Conservation (phyloP, 306 rosid species). For the Sophora flavescens region DNA sequence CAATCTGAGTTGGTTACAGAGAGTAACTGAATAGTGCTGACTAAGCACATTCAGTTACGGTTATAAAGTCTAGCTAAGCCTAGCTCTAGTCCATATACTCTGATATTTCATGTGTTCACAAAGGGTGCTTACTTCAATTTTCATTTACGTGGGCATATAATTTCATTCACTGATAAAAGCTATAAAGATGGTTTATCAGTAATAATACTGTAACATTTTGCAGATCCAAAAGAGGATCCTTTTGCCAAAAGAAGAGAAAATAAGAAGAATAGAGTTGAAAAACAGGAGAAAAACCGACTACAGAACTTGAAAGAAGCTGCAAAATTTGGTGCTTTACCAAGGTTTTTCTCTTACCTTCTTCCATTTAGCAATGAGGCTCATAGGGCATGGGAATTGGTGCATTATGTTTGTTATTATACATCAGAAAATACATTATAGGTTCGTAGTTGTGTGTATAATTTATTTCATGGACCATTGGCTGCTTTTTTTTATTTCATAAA, state of each 20-base stretch:
- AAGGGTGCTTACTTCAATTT: not conserved
- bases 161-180: not conserved
- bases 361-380: slow-evolving; percentile 10
- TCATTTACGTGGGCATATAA: not conserved
- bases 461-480: slow-evolving; percentile 28
- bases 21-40: too few species aligned
- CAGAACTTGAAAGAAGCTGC: slow-evolving; percentile 89
- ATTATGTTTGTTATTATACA: slow-evolving; percentile 8
- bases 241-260: slow-evolving; percentile 79
- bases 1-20: too few species aligned
- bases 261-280: slow-evolving; percentile 77
- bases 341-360: slow-evolving; percentile 57
- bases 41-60: too few species aligned
- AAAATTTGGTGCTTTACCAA: slow-evolving; percentile 85
- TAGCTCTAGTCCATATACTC: too few species aligned
- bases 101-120: not conserved
- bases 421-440: not conserved
- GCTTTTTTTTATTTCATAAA: slow-evolving; percentile 14
- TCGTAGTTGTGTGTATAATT: not conserved
- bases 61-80: too few species aligned
- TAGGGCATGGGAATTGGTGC: not conserved
- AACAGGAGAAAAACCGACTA: slow-evolving; percentile 76
- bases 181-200: slow-evolving; percentile 18
- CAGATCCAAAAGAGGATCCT: slow-evolving; percentile 88
- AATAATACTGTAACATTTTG: slow-evolving; percentile 38